Conservation (phyloP, 768 basidiomycete genomes). For the Serpula lacrymans region DNA sequence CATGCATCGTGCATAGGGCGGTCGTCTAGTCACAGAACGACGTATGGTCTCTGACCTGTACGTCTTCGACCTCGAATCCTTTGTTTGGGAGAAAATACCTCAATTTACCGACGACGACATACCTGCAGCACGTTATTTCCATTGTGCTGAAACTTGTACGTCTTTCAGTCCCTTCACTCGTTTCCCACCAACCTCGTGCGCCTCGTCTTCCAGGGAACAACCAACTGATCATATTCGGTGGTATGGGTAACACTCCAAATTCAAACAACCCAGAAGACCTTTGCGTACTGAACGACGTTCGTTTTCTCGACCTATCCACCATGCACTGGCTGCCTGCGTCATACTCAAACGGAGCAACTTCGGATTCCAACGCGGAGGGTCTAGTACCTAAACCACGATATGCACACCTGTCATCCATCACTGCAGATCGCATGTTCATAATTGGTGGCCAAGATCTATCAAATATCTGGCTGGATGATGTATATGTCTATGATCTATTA, state of each 20-base stretch:
- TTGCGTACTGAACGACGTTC: constrained; percentile 90
- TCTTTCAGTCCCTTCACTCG: constrained; percentile 7
- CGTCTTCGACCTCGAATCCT: constrained; percentile 79
- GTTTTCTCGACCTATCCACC: constrained; percentile 76
- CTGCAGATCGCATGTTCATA: constrained; percentile 80
- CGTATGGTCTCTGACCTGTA: constrained; percentile 91
- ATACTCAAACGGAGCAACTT: constrained; percentile 25
- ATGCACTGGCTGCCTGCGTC: constrained; percentile 65
- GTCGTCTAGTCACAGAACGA: constrained; percentile 80
- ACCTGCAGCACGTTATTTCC: constrained; percentile 90
- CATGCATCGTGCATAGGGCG: constrained; percentile 61
- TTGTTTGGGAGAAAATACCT: constrained; percentile 72
- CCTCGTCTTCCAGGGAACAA: constrained; percentile 59
- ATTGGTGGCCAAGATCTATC: constrained; percentile 94
- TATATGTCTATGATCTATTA: constrained; percentile 83
- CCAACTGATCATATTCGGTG: constrained; percentile 90
- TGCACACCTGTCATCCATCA: constrained; percentile 89
- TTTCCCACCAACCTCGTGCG: constrained; percentile 11
- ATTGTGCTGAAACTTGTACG: constrained; percentile 84
- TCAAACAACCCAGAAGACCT: constrained; percentile 73
- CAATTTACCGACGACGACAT: constrained; percentile 62
- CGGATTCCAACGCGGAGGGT: constrained; percentile 38
- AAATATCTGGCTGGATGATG: constrained; percentile 92
- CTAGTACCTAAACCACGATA: constrained; percentile 83
- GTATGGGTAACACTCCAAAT: constrained; percentile 83